Percentiles rank a stretch among this genome's conserved stretches.
Evolutionary conservation across 768 basidiomycete species (phyloP).

Genomic region (Termitomyces sp.): DNA sequence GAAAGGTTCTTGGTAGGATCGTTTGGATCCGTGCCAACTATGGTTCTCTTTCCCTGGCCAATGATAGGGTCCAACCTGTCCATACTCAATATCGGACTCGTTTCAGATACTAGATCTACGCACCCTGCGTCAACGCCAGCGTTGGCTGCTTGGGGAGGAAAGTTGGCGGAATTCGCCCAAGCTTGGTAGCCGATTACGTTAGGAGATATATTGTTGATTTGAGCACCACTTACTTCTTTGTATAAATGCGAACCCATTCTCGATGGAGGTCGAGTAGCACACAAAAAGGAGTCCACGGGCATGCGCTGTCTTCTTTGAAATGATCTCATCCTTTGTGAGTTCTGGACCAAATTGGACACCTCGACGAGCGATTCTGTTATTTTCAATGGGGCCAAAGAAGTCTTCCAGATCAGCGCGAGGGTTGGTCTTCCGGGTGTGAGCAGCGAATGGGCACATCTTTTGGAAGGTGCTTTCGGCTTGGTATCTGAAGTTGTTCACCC

Average conservation of each 20-base stretch:
- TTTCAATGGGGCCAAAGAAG: constrained; percentile 14
- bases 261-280: constrained; percentile 36
- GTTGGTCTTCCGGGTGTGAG: constrained; percentile 41
- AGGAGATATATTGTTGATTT: background rate
- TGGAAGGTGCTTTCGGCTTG: constrained; percentile 25
- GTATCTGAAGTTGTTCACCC: constrained; percentile 41
- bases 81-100: constrained; percentile 1
- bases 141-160: constrained; percentile 22
- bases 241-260: constrained; percentile 35
- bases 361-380: constrained; percentile 38
- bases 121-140: constrained; percentile 26
- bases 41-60: constrained; percentile 24
- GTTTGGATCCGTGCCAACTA: constrained; percentile 29
- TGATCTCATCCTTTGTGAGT: constrained; percentile 32
- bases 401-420: constrained; percentile 39
- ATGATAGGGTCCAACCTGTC: constrained; percentile 45
- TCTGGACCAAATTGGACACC: constrained; percentile 51
- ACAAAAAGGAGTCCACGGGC: constrained; percentile 46
- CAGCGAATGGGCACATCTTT: constrained; percentile 41
- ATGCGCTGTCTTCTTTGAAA: constrained; percentile 30
- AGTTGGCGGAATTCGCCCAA: constrained; percentile 32
- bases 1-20: constrained; percentile 21
- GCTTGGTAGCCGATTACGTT: constrained; percentile 14
- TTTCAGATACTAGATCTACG: background rate
- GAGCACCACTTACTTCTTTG: constrained; percentile 27